These are phyloP conservation scores for Glonium stellatum DNA, from an alignment of 495 filamentous ascomycete species.

Conservation along the genomic window DNA sequence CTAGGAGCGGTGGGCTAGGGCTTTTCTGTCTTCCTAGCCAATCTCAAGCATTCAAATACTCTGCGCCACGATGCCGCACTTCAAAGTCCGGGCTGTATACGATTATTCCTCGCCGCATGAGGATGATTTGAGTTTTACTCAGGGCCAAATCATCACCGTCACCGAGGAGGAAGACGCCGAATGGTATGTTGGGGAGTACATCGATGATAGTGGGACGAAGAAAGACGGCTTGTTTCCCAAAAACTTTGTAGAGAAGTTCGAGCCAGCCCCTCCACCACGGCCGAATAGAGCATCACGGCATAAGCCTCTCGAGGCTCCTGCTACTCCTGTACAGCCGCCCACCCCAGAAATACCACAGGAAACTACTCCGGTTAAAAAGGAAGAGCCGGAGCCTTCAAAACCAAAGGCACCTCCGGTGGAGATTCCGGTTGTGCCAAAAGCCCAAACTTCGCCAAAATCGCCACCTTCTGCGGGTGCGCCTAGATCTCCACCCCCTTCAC, in stretches of 20 bases:
- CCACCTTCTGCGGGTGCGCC: constrained; percentile 11
- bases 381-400: constrained; percentile 37
- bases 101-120: constrained; percentile 88
- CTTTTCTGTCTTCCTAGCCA: constrained; percentile 15
- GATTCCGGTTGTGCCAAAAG: constrained; percentile 14
- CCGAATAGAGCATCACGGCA: constrained; percentile 62
- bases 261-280: constrained; percentile 82
- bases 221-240: constrained; percentile 89
- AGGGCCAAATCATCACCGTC: constrained; percentile 87
- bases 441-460: constrained; percentile 14
- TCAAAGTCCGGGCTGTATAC: constrained; percentile 91
- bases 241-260: constrained; percentile 94
- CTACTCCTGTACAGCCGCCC: constrained; percentile 18
- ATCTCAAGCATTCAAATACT: background rate
- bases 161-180: constrained; percentile 86
- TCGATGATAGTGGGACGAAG: constrained; percentile 62
- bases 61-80: constrained; percentile 47
- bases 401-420: constrained; percentile 26
- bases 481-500: constrained; percentile 10
- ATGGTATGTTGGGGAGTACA: constrained; percentile 91
- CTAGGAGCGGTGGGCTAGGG: constrained; percentile 26
- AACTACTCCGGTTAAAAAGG: constrained; percentile 33
- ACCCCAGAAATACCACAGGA: constrained; percentile 22
- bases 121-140: constrained; percentile 82
- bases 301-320: constrained; percentile 59